A percentile compares a stretch with the other conserved stretches of the same genome.
These are phyloP conservation scores for Aspergillus brunneoviolaceus DNA, from an alignment of 2,329 filamentous ascomycete genomes.

Conservation along the genomic window DNA sequence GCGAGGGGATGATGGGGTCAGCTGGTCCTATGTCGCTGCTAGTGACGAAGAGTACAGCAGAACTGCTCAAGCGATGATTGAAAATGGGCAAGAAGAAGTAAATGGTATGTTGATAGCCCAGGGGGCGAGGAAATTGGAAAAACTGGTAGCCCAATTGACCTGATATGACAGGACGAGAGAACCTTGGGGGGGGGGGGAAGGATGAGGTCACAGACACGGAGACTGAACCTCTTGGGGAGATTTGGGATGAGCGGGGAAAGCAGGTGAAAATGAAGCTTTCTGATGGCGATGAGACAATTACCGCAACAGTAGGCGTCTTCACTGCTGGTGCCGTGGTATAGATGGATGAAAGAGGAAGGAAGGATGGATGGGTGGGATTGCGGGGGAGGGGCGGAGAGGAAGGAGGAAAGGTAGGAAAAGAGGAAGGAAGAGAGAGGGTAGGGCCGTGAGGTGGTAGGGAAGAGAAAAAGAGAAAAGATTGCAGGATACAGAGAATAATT, in stretches of 20 bases:
- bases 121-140: slow-evolving; percentile 1
- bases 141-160: slow-evolving; percentile 5
- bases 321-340: background rate
- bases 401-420: background rate
- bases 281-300: background rate
- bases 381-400: background rate
- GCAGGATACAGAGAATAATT: background rate
- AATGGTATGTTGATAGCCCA: slow-evolving; percentile 15
- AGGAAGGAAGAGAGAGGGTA: background rate
- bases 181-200: background rate
- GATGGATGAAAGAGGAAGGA: background rate
- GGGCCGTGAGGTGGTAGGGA: no score
- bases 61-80: slow-evolving; percentile 3
- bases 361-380: background rate
- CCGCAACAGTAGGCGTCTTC: background rate
- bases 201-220: background rate
- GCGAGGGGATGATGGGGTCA: background rate
- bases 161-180: slow-evolving; percentile 9
- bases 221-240: background rate
- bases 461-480: no score
- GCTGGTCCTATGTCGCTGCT: slow-evolving; percentile 7
- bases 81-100: slow-evolving; percentile 11
- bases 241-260: background rate
- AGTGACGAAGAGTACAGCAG: slow-evolving; percentile 14
- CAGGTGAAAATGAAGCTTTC: background rate